Evolutionary conservation across 73 alveolate species (phyloP).

Genomic region (Halteria grandinella): DNA sequence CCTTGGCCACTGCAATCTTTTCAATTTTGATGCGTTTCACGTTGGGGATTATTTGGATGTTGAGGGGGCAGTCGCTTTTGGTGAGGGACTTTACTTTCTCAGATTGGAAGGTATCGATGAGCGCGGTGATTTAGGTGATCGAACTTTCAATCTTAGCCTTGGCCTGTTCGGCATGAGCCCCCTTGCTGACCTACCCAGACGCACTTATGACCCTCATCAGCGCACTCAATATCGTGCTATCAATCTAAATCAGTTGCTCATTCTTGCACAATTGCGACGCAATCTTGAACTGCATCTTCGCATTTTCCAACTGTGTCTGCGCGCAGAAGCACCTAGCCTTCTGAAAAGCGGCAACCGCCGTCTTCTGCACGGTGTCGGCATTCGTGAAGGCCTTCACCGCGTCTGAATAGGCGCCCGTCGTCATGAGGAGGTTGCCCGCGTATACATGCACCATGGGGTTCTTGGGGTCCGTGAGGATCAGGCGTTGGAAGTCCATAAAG

Average conservation of each 20-base stretch:
- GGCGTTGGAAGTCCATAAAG: constrained; percentile 68
- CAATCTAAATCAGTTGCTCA: constrained; percentile 34
- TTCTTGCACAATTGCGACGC: constrained; percentile 33
- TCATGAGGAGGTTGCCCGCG: constrained; percentile 80
- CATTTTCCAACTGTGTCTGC: constrained; percentile 57
- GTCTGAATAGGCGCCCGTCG: constrained; percentile 74
- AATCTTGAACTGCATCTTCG: constrained; percentile 44
- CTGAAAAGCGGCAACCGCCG: constrained; percentile 68
- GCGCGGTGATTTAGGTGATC: neutral
- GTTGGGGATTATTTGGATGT: constrained; percentile 65
- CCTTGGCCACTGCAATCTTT: constrained; percentile 47
- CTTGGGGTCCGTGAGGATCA: constrained; percentile 71
- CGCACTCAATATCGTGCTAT: constrained; percentile 30
- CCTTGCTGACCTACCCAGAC: too few species aligned
- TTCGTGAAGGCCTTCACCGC: constrained; percentile 75
- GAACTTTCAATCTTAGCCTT: neutral
- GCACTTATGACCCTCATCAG: constrained; percentile 8
- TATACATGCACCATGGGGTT: constrained; percentile 74
- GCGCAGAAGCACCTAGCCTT: constrained; percentile 71
- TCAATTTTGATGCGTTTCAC: constrained; percentile 67
- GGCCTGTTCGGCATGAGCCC: too few species aligned
- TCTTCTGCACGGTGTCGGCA: constrained; percentile 65
- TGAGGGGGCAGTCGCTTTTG: constrained; percentile 36
- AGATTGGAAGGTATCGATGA: constrained; percentile 30
- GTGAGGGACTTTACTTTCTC: neutral